phyloP scores from a whole-genome alignment of 345 rosid genomes.

The Combretum micranthum region DNA sequence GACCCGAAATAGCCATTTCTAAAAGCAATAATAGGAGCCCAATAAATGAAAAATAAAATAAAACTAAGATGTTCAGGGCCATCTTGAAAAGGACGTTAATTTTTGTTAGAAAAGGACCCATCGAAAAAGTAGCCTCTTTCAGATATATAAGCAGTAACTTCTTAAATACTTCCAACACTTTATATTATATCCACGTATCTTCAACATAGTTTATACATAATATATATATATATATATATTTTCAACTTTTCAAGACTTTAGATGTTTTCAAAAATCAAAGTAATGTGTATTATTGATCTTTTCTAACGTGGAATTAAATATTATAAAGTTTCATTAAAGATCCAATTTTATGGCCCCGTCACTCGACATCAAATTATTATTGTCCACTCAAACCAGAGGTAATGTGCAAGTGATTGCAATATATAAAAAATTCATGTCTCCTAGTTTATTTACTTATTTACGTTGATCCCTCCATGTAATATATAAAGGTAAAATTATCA shows the following conservation, averaged over 20 bases:
- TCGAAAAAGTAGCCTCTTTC: slow-evolving; percentile 6
- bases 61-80: slow-evolving; percentile 11
- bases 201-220: neutral
- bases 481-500: neutral
- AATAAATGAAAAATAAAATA: slow-evolving; percentile 10
- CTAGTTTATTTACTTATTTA: no score
- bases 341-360: no score
- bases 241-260: no score
- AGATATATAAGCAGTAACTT: neutral
- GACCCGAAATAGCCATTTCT: slow-evolving; percentile 40
- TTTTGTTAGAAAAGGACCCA: slow-evolving; percentile 32
- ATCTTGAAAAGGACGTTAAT: slow-evolving; percentile 24
- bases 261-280: no score
- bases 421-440: no score
- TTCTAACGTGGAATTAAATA: no score
- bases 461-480: neutral
- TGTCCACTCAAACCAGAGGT: no score
- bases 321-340: no score
- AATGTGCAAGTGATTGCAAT: no score
- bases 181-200: slow-evolving; percentile 7
- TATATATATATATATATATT: no score
- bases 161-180: slow-evolving; percentile 1
- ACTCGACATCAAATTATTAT: no score
- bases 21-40: slow-evolving; percentile 4
- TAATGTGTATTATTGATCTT: no score